Conservation (phyloP, 495 filamentous ascomycete genomes). For the Lichina pygmaea region DNA sequence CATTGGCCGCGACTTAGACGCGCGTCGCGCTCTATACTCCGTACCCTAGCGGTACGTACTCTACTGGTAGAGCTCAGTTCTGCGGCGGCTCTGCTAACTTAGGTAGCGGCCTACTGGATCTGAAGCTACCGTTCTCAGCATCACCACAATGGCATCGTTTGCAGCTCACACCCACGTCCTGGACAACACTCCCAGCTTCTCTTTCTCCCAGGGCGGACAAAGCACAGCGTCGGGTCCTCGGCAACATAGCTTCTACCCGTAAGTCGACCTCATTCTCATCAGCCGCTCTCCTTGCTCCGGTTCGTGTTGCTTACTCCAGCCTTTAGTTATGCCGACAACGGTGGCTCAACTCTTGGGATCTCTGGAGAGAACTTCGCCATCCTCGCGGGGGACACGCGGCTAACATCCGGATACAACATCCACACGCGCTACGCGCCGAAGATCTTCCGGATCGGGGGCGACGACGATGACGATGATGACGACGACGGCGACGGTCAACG, state of each 20-base stretch:
- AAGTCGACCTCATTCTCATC: slow-evolving; percentile 10
- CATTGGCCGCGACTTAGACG: neutral
- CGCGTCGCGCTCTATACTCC: neutral
- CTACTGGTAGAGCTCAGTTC: too few species aligned
- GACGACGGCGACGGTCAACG: slow-evolving; percentile 49
- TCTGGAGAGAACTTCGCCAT: slow-evolving; percentile 81
- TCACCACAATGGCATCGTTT: slow-evolving; percentile 12
- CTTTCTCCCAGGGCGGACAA: slow-evolving; percentile 24
- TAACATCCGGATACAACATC: slow-evolving; percentile 92
- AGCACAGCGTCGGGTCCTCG: slow-evolving; percentile 19
- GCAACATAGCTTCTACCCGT: slow-evolving; percentile 90
- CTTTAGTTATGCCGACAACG: slow-evolving; percentile 81
- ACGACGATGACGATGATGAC: slow-evolving; percentile 22
- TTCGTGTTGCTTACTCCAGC: neutral
- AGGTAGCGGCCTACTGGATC: too few species aligned
- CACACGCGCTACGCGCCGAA: slow-evolving; percentile 85
- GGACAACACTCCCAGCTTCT: slow-evolving; percentile 22
- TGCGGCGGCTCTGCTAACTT: too few species aligned
- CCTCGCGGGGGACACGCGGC: slow-evolving; percentile 85
- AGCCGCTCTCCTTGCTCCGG: slow-evolving; percentile 1
- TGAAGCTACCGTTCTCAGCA: too few species aligned
- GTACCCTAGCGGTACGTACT: neutral
- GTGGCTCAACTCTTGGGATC: slow-evolving; percentile 88
- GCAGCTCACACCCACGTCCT: slow-evolving; percentile 10
- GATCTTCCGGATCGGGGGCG: slow-evolving; percentile 85